These are phyloP conservation scores for Knoxdaviesia proteae DNA, from an alignment of 2,329 filamentous ascomycete species.

Conservation along the genomic window DNA sequence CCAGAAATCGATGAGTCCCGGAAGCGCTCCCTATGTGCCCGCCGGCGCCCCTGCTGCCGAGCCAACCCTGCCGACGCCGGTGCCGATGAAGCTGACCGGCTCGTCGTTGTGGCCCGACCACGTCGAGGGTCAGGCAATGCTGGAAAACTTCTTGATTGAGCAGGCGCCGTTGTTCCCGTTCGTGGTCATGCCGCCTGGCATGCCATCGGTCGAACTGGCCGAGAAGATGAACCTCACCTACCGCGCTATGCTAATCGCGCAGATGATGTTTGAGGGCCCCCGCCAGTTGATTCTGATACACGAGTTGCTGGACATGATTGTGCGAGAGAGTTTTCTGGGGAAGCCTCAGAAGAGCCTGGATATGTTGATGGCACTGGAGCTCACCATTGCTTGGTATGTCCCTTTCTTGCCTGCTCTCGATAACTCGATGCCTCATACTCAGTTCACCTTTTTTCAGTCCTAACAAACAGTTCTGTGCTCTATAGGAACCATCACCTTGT, in stretches of 20 bases:
- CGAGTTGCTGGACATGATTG: constrained; percentile 21
- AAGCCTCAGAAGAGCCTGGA: constrained; percentile 23
- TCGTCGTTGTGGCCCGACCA: constrained; percentile 18
- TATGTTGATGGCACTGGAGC: constrained; percentile 22
- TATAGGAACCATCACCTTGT: constrained; percentile 6
- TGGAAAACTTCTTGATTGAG: constrained; percentile 15
- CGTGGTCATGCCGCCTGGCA: constrained; percentile 16
- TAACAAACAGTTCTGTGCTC: too few species aligned
- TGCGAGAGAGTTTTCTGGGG: constrained; percentile 16
- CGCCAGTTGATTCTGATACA: constrained; percentile 22
- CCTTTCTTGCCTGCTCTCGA: too few species aligned
- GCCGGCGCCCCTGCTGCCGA: not conserved
- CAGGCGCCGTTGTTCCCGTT: constrained; percentile 22
- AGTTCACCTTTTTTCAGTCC: not conserved
- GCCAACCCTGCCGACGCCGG: constrained; percentile 6
- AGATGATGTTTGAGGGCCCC: constrained; percentile 19
- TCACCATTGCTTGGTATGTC: constrained; percentile 22
- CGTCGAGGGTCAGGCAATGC: constrained; percentile 18
- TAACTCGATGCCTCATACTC: constrained; percentile 4
- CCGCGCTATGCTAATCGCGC: constrained; percentile 26
- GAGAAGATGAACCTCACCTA: constrained; percentile 22
- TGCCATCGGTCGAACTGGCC: constrained; percentile 16
- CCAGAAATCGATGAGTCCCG: too few species aligned
- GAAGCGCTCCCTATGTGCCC: not conserved
- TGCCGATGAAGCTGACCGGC: constrained; percentile 5